Base-by-base conservation (phyloP, 2,329 filamentous ascomycete species). In the Phaeomoniella chlamydospora region DNA sequence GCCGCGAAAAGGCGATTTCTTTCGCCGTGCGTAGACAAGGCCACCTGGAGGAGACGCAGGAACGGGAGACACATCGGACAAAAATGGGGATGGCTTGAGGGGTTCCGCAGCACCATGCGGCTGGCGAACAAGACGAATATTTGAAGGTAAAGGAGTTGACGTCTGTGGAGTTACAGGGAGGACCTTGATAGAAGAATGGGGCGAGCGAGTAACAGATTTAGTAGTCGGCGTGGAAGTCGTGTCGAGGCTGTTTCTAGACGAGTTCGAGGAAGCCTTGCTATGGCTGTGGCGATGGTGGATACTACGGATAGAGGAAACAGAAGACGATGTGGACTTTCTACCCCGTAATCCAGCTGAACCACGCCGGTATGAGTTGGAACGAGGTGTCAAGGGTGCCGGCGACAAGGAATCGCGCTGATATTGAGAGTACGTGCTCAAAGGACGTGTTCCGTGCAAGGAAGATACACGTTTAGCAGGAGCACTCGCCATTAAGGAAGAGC, bases 251-350 rank as follows among this genome's bases (percentile, higher is more conserved):
- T 78, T 80, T n/a, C 22, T 6, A 4, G 81, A 94, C 31, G 86
- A 94, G 1, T 86, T 90, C 0, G 86, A 94, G 0, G 84, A 93
- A 0, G 90, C 86, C 58, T 96, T 96, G 15, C 86, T 94, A 55
- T 94, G 88, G 2, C 80, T 78, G 53, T 90, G 82, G 36, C 85
- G 80, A 45, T 87, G 83, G 49, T 88, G 86, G 51, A 96, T 85
- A 31, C 82, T 92, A 39, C 90, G 79, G 39, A 98, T 79, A 0
- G 86, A 94, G 1, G 86, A 94, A 12, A 98, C 77, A 0, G 87
- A 96, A 0, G 86, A 94, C 0, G 86, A 94, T 0, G 90, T 98
- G 1, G 88, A 96, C 55, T 96, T 96, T 41, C 90, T 76, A 26
- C 90, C 88, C 17, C 87, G 75, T 31, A 96, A 70, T 18, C 88